These are phyloP conservation scores for bread wheat (Triticum aestivum) DNA, from an alignment of 176 grass and related monocot species.

Conservation along the genomic window DNA sequence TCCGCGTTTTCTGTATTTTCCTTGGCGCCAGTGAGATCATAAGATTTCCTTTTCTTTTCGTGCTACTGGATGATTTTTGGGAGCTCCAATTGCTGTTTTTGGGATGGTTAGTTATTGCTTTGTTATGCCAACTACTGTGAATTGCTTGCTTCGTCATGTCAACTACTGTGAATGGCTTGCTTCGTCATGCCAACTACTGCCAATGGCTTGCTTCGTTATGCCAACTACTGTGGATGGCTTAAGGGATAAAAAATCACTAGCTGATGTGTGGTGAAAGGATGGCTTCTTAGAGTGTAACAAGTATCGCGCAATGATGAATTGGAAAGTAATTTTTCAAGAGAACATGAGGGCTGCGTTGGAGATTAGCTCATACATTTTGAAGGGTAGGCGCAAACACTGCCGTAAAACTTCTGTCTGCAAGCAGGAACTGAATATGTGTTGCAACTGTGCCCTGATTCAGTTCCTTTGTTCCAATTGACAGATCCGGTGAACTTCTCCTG, in stretches of 20 bases:
- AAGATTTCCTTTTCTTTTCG: background rate
- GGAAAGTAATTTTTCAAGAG: background rate
- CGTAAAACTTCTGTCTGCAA: background rate
- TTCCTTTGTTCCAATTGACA: conserved; percentile 19
- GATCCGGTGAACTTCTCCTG: background rate
- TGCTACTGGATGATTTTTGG: background rate
- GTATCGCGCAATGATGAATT: background rate
- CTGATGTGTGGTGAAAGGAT: background rate
- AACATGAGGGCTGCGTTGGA: background rate
- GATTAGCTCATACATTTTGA: background rate
- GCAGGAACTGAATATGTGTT: background rate
- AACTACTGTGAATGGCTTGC: background rate
- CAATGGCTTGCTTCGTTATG: background rate
- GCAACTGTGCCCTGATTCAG: background rate
- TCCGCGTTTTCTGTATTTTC: background rate
- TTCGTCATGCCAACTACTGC: background rate
- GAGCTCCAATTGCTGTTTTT: background rate
- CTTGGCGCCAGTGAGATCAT: background rate
- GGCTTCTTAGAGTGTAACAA: background rate
- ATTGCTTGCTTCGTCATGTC: background rate
- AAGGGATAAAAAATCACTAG: background rate
- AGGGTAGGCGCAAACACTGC: background rate
- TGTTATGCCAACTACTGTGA: background rate
- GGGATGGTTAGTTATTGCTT: background rate
- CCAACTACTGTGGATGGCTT: background rate